These are phyloP conservation scores for Tricholoma terreum DNA, from an alignment of 768 basidiomycete genomes.

Conservation along the genomic window DNA sequence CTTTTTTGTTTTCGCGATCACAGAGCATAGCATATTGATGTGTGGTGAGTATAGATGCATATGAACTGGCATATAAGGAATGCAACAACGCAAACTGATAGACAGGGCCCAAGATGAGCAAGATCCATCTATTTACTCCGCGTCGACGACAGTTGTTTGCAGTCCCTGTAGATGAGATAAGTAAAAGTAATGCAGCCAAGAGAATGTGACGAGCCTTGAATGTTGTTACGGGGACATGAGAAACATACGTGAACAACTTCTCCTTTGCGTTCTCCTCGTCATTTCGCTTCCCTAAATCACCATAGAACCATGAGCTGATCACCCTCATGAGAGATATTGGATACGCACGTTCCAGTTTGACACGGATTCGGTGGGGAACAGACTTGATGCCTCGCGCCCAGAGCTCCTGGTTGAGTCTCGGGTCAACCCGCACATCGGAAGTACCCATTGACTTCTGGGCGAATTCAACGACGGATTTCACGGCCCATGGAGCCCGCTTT, in stretches of 20 bases:
- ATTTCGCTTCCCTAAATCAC: slow-evolving; percentile 82
- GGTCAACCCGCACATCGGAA: slow-evolving; percentile 88
- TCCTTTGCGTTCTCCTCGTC: slow-evolving; percentile 99
- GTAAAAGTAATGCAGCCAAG: neutral
- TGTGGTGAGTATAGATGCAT: slow-evolving; percentile 1
- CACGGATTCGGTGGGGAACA: slow-evolving; percentile 87
- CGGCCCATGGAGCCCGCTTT: slow-evolving; percentile 94
- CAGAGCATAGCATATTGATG: slow-evolving; percentile 7
- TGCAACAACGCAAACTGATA: neutral
- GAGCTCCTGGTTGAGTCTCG: slow-evolving; percentile 92
- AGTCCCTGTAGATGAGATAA: slow-evolving; percentile 56
- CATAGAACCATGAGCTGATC: neutral
- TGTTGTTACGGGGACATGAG: slow-evolving; percentile 68
- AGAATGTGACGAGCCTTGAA: slow-evolving; percentile 69
- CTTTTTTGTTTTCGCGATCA: neutral
- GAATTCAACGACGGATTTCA: slow-evolving; percentile 92
- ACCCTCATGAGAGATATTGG: slow-evolving; percentile 1
- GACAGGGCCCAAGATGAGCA: neutral
- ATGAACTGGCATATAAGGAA: slow-evolving; percentile 1
- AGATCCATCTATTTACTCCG: slow-evolving; percentile 51
- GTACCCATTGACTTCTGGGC: slow-evolving; percentile 97
- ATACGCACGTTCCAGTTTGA: slow-evolving; percentile 83
- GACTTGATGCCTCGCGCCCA: slow-evolving; percentile 95
- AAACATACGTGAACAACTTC: slow-evolving; percentile 92
- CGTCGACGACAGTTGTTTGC: slow-evolving; percentile 78